Evolutionary conservation across 192 early-diverging fungal genomes (phyloP), one percentile per base, ranked within the genome.

Genomic region (Ambispora gerdemannii): DNA sequence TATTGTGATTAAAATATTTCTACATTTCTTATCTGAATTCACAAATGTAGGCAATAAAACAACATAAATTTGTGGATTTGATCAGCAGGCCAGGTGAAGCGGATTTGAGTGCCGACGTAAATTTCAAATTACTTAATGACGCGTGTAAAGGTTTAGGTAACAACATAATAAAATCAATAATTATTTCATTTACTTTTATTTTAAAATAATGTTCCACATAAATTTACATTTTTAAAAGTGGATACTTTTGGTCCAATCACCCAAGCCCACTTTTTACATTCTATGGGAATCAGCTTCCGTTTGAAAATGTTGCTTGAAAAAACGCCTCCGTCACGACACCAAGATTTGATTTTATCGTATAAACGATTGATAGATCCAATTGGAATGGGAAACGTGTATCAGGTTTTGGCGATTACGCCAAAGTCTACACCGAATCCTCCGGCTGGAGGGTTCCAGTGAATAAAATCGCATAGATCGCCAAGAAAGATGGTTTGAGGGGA

Each of bases 71-170:
- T 73, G 81, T 85, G 3, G 79, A 91, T 74, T 83, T 89, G 2
- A 82, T 99, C n/a, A 87, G 82, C 32, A 67, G 77, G 10, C 95
- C 95, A 6, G 95, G 97, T 3, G 83, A 85, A 1, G 83, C 88
- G 33, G 97, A 99, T 83, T 78, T 99, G 25, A 96, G 90, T 50
- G 90, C 87, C 0, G 91, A 99, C 79, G 95, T 99, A 0, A 93
- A 97, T 69, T 99, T 97, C 78, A 71, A 81, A 25, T 83, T 86
- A 60, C 71, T 95, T 47, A 86, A 86, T 50, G 75, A 80, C n/a
- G 87, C 87, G 0, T 77, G 81, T 27, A 75, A 74, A 47, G 71
- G 73, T 33, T 63, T 71, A 33, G 83, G 78, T 74, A 71, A 79
- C 50, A 49, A 24, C 32, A 0, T n/a, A 20, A 4, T 43, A 35